Base-by-base conservation (phyloP, 2,329 filamentous ascomycete species). In the Juglanconis oblonga region DNA sequence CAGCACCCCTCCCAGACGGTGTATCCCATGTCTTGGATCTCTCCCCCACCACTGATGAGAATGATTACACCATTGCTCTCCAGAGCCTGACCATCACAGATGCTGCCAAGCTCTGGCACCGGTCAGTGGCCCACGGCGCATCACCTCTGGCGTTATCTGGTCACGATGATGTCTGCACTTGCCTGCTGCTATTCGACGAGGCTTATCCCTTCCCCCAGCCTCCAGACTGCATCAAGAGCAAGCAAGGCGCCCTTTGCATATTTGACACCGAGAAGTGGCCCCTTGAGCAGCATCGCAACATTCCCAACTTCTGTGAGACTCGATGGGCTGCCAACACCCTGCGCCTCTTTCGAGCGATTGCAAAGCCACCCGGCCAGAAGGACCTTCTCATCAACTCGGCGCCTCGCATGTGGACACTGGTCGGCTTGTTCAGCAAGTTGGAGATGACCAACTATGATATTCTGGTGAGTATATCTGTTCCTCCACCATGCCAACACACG, bases 271-370 rank as follows among this genome's bases (percentile, higher is more conserved):
- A 54, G n/a, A 10, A 45, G 8, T 63, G 61, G 61, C 7, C 66
- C 3, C 72, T 76, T 1, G 36, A 58, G 0, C 75, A 68, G 40
- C 14, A 59, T 40, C 75, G 76, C 31, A 61, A 67, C 0, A 76
- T 83, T 13, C 72, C 74, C 1, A 87, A 89, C 64, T 91, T 91
- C 69, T 89, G 86, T 51, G 79, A 81, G 1, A 73, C 85, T 7
- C 82, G 88, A 3, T 88, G 91, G 67, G 77, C 84, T 11, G 82
- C 81, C 33, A 82, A 81, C 24, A 84, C 95, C 38, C 78, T 89
- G 50, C 79, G 86, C 1, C 73, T 91, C 0, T 74, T 91, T 4
- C 77, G 83, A 65, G 76, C 81, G 10, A 79, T 90, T 45, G 77
- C 84, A 63, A 35, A 52, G 55, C 55, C 55, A 52, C 33, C 47